Evolutionary conservation across 176 grass and related monocot genomes (phyloP).

Genomic region (Coix lacrymajobi): DNA sequence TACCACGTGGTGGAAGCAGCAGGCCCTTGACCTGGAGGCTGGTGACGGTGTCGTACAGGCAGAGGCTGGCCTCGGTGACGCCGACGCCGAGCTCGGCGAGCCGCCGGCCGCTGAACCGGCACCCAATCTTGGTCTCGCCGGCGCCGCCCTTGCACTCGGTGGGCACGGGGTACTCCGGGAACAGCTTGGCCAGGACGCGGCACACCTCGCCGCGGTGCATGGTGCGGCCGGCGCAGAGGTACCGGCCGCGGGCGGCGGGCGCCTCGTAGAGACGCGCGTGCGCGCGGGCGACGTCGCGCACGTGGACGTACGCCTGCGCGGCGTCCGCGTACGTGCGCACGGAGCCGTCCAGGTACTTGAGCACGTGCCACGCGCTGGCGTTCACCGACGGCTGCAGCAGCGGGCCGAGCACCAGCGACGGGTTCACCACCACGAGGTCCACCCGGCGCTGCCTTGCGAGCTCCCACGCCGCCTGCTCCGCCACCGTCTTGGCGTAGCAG

Average conservation of each 20-base stretch:
- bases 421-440: slow-evolving; percentile 11
- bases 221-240: slow-evolving; percentile 33
- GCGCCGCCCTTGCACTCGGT: slow-evolving; percentile 5
- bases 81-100: background rate
- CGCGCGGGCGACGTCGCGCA: slow-evolving; percentile 31
- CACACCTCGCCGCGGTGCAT: slow-evolving; percentile 35
- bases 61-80: background rate
- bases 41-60: background rate
- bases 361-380: background rate
- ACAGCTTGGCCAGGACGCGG: slow-evolving; percentile 25
- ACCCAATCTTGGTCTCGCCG: background rate
- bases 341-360: slow-evolving; percentile 24
- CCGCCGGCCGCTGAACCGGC: background rate
- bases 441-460: background rate
- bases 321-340: slow-evolving; percentile 22
- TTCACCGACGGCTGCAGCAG: slow-evolving; percentile 6
- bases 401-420: slow-evolving; percentile 11
- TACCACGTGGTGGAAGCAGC: too few relatives aligned
- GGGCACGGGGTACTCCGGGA: slow-evolving; percentile 32
- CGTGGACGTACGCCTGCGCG: slow-evolving; percentile 32
- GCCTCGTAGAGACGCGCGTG: slow-evolving; percentile 24
- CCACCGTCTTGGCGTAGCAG: slow-evolving; percentile 26
- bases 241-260: background rate
- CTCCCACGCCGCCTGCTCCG: slow-evolving; percentile 10
- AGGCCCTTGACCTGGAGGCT: background rate